Conservation (phyloP, 768 basidiomycete species). For the Leccinum disarticulatum region DNA sequence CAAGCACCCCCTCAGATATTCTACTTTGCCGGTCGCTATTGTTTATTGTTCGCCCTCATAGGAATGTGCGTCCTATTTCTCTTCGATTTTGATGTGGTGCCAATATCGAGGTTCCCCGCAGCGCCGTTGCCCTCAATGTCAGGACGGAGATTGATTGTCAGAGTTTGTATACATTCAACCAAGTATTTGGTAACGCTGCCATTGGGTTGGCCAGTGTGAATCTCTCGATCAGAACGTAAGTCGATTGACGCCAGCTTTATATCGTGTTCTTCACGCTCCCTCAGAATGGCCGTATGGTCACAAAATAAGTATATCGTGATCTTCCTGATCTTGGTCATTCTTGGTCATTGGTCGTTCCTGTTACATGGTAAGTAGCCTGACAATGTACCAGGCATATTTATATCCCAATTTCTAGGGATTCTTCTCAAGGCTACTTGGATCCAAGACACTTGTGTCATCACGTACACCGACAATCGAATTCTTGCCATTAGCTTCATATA, state of each 20-base stretch:
- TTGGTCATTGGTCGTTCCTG: slow-evolving; percentile 72
- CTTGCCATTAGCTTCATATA: slow-evolving; percentile 72
- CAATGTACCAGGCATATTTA: neutral
- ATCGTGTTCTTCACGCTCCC: slow-evolving; percentile 1
- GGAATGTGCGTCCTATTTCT: slow-evolving; percentile 55
- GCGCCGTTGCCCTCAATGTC: slow-evolving; percentile 59
- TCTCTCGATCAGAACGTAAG: slow-evolving; percentile 66
- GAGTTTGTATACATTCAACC: slow-evolving; percentile 66
- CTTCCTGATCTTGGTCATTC: slow-evolving; percentile 54
- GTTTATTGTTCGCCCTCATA: slow-evolving; percentile 59
- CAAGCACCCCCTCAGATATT: slow-evolving; percentile 43
- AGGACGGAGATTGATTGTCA: slow-evolving; percentile 63
- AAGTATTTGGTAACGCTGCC: slow-evolving; percentile 62
- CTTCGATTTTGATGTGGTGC: neutral
- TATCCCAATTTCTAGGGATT: slow-evolving; percentile 40
- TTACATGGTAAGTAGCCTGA: slow-evolving; percentile 49
- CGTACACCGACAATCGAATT: slow-evolving; percentile 54
- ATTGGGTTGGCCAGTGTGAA: slow-evolving; percentile 73
- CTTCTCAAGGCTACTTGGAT: slow-evolving; percentile 61
- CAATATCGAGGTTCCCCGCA: slow-evolving; percentile 24
- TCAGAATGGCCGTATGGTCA: slow-evolving; percentile 71
- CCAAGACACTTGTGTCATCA: slow-evolving; percentile 54
- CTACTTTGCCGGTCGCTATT: slow-evolving; percentile 71
- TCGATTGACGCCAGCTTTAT: slow-evolving; percentile 3
- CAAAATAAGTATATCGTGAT: slow-evolving; percentile 52